Conservation (phyloP, 2,329 filamentous ascomycete genomes). For the Cucurbitaria berberidis region DNA sequence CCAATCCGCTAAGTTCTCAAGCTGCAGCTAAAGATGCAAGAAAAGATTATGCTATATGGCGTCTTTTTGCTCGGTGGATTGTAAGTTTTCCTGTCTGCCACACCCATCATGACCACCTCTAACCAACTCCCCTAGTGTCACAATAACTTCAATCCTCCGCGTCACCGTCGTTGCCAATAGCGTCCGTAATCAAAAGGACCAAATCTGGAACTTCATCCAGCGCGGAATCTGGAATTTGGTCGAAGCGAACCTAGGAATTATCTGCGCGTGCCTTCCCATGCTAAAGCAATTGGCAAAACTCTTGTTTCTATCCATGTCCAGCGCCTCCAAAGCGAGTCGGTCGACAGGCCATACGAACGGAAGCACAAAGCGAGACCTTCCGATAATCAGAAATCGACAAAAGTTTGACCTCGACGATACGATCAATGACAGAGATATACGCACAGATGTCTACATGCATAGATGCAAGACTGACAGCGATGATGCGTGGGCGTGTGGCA, state of each 20-base stretch:
- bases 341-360: too few relatives aligned
- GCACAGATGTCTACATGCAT: too few relatives aligned
- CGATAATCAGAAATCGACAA: too few relatives aligned
- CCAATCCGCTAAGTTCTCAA: conserved; percentile 5
- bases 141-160: conserved; percentile 13
- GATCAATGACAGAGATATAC: too few relatives aligned
- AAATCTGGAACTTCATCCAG: conserved; percentile 11
- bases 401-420: too few relatives aligned
- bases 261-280: conserved; percentile 12
- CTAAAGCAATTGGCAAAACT: conserved; percentile 5
- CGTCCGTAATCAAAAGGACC: conserved; percentile 9
- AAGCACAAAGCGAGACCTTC: too few relatives aligned
- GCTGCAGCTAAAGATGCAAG: conserved; percentile 6
- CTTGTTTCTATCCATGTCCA: not conserved
- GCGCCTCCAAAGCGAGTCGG: not conserved
- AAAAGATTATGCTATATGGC: conserved; percentile 8
- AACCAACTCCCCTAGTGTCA: conserved; percentile 1
- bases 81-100: not conserved
- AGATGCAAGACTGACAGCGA: too few relatives aligned
- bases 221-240: conserved; percentile 9
- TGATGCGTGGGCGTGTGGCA: too few relatives aligned
- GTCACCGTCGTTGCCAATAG: conserved; percentile 13
- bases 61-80: conserved; percentile 11
- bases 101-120: not conserved
- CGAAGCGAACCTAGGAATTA: conserved; percentile 11